phyloP scores from a whole-genome alignment of 371 early-diverging fungal species.

The Rhizopus microsporus region DNA sequence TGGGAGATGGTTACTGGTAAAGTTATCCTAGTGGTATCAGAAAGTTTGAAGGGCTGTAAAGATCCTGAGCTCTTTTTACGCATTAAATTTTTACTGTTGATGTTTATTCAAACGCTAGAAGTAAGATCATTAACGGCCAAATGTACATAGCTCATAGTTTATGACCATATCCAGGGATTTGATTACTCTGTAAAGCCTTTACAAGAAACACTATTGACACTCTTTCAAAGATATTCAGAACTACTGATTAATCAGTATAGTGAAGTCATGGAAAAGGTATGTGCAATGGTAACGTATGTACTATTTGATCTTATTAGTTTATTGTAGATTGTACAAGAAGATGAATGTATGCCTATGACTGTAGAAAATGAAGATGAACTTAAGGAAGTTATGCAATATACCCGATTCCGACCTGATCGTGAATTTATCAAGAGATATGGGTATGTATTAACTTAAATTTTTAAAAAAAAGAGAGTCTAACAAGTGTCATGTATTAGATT shows the following conservation, averaged over 20 bases:
- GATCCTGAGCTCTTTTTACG: constrained; percentile 76
- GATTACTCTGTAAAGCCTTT: constrained; percentile 53
- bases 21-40: constrained; percentile 77
- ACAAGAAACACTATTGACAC: constrained; percentile 62
- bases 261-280: constrained; percentile 71
- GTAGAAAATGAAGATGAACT: constrained; percentile 70
- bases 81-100: constrained; percentile 75
- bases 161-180: constrained; percentile 34
- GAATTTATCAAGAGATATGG: constrained; percentile 46
- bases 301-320: not conserved
- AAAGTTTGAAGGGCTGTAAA: constrained; percentile 75
- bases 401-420: constrained; percentile 51
- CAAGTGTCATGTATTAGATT: constrained; percentile 48
- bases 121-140: constrained; percentile 37
- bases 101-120: constrained; percentile 90
- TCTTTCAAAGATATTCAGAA: constrained; percentile 84
- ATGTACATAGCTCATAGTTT: not conserved
- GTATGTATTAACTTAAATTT: constrained; percentile 15
- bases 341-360: constrained; percentile 84
- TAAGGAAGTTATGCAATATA: constrained; percentile 55
- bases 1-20: constrained; percentile 87
- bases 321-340: constrained; percentile 75
- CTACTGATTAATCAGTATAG: constrained; percentile 72
- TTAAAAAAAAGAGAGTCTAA: not conserved
- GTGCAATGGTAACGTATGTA: not conserved